Conservation (phyloP, 176 grass and related monocot genomes). For the Urochloa ruziziensis region DNA sequence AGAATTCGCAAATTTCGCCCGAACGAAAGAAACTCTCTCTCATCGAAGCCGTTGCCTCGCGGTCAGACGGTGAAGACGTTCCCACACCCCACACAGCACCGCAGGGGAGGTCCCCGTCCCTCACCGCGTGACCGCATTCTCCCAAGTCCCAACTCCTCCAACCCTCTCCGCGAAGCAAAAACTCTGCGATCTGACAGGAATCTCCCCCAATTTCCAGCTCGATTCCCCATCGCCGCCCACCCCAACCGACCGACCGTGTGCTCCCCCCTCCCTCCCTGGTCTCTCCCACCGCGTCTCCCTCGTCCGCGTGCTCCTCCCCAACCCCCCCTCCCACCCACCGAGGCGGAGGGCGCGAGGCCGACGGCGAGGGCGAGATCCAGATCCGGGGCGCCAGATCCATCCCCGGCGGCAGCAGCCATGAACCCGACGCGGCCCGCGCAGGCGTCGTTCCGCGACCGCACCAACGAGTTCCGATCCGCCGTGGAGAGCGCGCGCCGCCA, state of each 20-base stretch:
- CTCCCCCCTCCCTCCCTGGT: not conserved
- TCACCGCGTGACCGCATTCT: not conserved
- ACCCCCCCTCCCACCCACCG: constrained; percentile 14
- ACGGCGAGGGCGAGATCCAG: constrained; percentile 4
- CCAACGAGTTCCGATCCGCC: constrained; percentile 76
- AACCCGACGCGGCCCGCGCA: constrained; percentile 50
- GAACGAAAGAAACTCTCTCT: not conserved
- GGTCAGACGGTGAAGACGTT: not conserved
- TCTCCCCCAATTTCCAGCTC: constrained; percentile 1
- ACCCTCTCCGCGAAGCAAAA: not conserved
- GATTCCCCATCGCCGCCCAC: constrained; percentile 2
- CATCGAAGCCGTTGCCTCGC: not conserved
- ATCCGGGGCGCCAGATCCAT: constrained; percentile 46
- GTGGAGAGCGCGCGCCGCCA: constrained; percentile 71
- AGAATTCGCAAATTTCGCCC: not conserved
- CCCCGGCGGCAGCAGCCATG: constrained; percentile 40
- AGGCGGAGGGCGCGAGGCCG: not conserved
- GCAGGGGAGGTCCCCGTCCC: no score
- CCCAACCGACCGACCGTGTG: constrained; percentile 5
- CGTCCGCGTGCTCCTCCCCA: not conserved
- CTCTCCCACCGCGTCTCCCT: not conserved
- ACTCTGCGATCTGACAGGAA: not conserved
- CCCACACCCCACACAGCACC: not conserved
- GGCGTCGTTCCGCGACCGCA: constrained; percentile 87
- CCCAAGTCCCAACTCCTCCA: not conserved